Conservation (phyloP, 2,329 filamentous ascomycete species). For the Trichoderma pleuroti region DNA sequence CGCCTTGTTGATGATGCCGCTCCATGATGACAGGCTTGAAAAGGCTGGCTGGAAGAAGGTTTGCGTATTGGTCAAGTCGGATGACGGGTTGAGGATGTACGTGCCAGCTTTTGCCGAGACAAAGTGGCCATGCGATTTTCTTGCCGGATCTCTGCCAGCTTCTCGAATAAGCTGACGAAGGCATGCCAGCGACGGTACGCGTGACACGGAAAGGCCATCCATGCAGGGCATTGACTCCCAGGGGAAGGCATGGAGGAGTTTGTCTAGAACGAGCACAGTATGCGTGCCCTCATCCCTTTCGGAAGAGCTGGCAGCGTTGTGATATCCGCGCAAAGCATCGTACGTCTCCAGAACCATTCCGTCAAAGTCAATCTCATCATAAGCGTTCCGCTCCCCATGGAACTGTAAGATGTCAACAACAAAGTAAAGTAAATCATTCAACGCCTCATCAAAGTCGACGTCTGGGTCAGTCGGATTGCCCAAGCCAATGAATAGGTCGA, state of each 20-base stretch:
- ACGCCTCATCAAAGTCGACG: constrained; percentile 75
- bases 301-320: constrained; percentile 48
- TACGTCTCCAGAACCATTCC: constrained; percentile 82
- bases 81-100: constrained; percentile 86
- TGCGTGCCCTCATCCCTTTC: constrained; percentile 53
- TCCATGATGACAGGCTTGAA: constrained; percentile 66
- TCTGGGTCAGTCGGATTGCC: constrained; percentile 67
- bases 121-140: constrained; percentile 45
- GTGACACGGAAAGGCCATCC: constrained; percentile 72
- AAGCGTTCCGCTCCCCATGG: constrained; percentile 91
- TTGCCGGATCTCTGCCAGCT: constrained; percentile 23
- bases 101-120: constrained; percentile 56
- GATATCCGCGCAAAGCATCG: constrained; percentile 78
- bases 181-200: constrained; percentile 81
- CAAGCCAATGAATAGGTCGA: constrained; percentile 86
- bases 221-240: constrained; percentile 96
- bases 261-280: constrained; percentile 87
- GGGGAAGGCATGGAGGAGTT: constrained; percentile 83
- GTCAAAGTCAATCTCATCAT: constrained; percentile 97
- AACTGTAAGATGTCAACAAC: constrained; percentile 96
- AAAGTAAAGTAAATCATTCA: constrained; percentile 94
- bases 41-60: constrained; percentile 66
- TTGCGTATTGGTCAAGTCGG: constrained; percentile 78
- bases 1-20: constrained; percentile 60
- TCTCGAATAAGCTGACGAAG: constrained; percentile 72